Percentiles rank a stretch among this genome's conserved stretches.
Evolutionary conservation across 2,329 filamentous ascomycete genomes (phyloP).

Genomic region (Colletotrichum sp.): DNA sequence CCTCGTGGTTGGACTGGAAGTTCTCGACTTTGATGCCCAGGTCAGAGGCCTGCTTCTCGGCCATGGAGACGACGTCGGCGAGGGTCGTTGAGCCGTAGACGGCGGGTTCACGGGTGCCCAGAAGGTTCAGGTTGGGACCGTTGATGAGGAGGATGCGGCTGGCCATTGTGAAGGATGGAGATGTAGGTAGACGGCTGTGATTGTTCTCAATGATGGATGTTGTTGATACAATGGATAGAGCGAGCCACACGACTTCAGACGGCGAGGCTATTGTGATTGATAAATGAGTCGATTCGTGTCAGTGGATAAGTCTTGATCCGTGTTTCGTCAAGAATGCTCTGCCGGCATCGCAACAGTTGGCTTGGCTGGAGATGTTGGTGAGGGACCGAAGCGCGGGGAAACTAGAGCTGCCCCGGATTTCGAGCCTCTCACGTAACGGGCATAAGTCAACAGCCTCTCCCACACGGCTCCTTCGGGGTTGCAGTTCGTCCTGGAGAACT

Average conservation of each 20-base stretch:
- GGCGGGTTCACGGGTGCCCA: conserved; percentile 75
- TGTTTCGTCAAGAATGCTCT: background rate
- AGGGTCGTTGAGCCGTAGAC: conserved; percentile 77
- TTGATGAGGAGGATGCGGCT: conserved; percentile 73
- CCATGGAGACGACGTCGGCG: conserved; percentile 58
- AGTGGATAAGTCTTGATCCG: conserved; percentile 11
- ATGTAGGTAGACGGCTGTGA: background rate
- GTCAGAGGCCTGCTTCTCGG: conserved; percentile 51
- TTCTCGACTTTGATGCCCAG: conserved; percentile 56
- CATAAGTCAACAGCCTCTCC: background rate
- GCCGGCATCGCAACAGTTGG: background rate
- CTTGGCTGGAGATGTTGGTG: background rate
- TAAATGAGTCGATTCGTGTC: background rate
- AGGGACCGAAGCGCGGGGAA: background rate
- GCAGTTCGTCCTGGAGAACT: background rate
- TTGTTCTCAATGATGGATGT: background rate
- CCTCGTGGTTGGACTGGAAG: conserved; percentile 78
- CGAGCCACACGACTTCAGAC: background rate
- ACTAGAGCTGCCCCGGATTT: background rate
- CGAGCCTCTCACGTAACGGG: background rate
- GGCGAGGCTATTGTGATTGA: background rate
- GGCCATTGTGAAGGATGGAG: conserved; percentile 31
- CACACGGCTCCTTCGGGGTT: background rate
- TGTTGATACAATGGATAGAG: background rate
- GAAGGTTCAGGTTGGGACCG: conserved; percentile 83